Base-by-base conservation (phyloP, 345 rosid genomes). In the Anastatica hierochuntica region DNA sequence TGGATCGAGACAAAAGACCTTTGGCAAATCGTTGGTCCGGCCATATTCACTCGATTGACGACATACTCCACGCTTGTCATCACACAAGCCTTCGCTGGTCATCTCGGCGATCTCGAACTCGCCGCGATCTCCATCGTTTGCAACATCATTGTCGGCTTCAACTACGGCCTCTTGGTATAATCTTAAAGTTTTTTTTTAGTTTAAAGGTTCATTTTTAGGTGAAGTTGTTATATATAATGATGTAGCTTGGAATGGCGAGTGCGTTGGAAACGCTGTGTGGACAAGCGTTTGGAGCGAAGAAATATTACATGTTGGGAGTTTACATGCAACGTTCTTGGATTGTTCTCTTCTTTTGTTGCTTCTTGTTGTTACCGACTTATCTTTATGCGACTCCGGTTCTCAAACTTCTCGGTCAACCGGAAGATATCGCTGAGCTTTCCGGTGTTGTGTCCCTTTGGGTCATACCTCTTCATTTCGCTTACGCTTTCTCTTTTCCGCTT, bases 161-260 rank as follows among this genome's bases (percentile, higher is more conserved):
- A 84, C 71, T 73, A 76, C 14, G 98, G 98, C 45, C 92, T 92
- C 63, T 8, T 87, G 89, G 98, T 84, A n/a, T n/a, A n/a, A n/a
- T n/a, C n/a, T n/a, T n/a, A n/a, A n/a, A n/a, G n/a, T n/a, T n/a
- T n/a, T n/a, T n/a, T n/a, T n/a, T n/a, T n/a, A n/a, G n/a, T n/a
- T n/a, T n/a, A n/a, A n/a, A n/a, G n/a, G n/a, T n/a, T n/a, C n/a
- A n/a, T n/a, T n/a, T n/a, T n/a, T n/a, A n/a, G n/a, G n/a, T n/a
- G n/a, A n/a, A n/a, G n/a, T n/a, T n/a, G n/a, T n/a, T n/a, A 3
- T 24, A 7, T 7, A 24, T 3, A 3, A 51, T 2, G 51, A 13
- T 41, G 56, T 14, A 84, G 94, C 68, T 81, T 24, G 94, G 82
- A 5, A 84, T 81, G 94, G 94, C 94, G 24, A 81, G 88, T 47